Evolutionary conservation across 345 rosid species (phyloP).

Genomic region (Odontarrhena argentea): DNA sequence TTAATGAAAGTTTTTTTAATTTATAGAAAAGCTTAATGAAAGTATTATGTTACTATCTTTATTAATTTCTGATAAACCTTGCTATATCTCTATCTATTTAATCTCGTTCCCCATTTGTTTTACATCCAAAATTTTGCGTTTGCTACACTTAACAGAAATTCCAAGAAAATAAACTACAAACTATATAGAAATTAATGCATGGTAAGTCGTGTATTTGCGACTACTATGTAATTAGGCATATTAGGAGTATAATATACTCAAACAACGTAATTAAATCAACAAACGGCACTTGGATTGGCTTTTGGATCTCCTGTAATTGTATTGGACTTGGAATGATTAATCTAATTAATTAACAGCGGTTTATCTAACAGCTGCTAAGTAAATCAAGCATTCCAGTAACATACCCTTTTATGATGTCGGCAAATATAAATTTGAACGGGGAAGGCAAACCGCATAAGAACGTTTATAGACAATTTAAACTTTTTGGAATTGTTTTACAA

Average conservation of each 20-base stretch:
- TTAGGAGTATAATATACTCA: not conserved
- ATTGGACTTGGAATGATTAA: not conserved
- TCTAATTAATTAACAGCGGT: not conserved
- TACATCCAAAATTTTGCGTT: not conserved
- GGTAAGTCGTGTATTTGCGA: not conserved
- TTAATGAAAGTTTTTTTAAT: not conserved
- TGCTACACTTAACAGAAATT: not conserved
- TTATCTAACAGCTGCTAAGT: not conserved
- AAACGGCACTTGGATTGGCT: not conserved
- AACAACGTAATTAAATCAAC: not conserved
- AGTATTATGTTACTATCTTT: no score
- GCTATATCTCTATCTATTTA: no score
- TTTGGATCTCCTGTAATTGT: not conserved
- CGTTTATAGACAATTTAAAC: no score
- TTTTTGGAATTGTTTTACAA: no score
- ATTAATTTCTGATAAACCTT: no score
- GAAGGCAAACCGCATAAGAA: no score
- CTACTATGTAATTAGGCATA: slow-evolving; percentile 1
- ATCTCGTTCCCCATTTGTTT: no score
- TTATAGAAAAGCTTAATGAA: not conserved
- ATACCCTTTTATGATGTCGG: not conserved
- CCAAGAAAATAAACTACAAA: not conserved
- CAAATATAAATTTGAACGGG: no score
- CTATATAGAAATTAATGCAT: not conserved
- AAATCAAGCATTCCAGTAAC: not conserved